phyloP scores from a whole-genome alignment of 441 rosid species.

The Syzygium malaccense region DNA sequence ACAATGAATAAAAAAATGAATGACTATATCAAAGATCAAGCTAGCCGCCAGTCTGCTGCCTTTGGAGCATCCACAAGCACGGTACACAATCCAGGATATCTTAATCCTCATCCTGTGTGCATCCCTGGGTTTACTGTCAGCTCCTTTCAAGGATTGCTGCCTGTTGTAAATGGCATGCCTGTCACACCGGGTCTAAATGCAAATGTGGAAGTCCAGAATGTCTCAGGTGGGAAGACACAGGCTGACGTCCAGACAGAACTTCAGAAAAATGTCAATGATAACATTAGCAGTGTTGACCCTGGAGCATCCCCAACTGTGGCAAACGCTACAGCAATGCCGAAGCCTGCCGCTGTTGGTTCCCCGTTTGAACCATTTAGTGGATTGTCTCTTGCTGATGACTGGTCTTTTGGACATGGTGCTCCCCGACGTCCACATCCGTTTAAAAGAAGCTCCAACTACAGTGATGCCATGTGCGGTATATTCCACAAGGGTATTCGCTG shows the following conservation, averaged over 20 bases:
- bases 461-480: slow-evolving; percentile 31
- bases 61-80: not conserved
- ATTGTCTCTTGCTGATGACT: slow-evolving; percentile 15
- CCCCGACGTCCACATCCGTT: slow-evolving; percentile 2
- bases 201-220: not conserved
- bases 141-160: not conserved
- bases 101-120: not conserved
- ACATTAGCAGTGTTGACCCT: not conserved
- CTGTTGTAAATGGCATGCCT: not conserved
- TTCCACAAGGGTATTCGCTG: slow-evolving; percentile 80
- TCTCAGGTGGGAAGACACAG: not conserved
- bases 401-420: slow-evolving; percentile 2
- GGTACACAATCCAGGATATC: not conserved
- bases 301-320: not conserved
- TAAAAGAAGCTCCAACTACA: slow-evolving; percentile 20
- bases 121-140: not conserved
- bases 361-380: slow-evolving; percentile 43
- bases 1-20: not conserved
- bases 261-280: not conserved
- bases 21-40: not conserved
- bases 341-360: not conserved
- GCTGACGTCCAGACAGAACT: not conserved
- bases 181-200: not conserved
- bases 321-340: not conserved
- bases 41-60: not conserved